Evolutionary conservation across 2,329 filamentous ascomycete species (phyloP).

Genomic region (Claviceps spartinae): DNA sequence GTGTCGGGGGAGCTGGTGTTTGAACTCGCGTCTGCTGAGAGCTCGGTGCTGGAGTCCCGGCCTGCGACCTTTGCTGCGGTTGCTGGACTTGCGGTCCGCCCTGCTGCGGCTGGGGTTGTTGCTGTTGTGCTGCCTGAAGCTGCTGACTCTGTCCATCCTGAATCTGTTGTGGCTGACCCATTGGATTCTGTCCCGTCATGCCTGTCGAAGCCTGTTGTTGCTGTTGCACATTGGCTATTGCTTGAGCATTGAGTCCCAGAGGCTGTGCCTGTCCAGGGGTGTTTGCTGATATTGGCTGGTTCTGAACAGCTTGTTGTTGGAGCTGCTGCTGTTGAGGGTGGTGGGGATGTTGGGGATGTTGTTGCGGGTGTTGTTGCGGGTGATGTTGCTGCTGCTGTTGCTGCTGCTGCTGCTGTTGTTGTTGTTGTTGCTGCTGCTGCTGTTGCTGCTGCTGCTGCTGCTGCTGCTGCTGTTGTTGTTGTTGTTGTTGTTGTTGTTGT

Average conservation of each 20-base stretch:
- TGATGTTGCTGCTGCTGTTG: constrained; percentile 33
- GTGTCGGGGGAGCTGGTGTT: constrained; percentile 21
- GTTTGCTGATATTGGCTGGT: constrained; percentile 27
- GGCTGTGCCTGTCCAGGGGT: constrained; percentile 27
- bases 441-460: constrained; percentile 28
- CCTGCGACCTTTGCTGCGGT: constrained; percentile 11
- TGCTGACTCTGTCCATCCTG: constrained; percentile 11
- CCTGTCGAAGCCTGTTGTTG: constrained; percentile 10
- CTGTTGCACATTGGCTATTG: constrained; percentile 26
- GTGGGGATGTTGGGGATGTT: constrained; percentile 25
- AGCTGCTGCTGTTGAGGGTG: constrained; percentile 24
- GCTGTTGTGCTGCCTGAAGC: constrained; percentile 19
- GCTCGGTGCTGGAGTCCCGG: constrained; percentile 6
- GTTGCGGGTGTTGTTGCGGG: constrained; percentile 18
- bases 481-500: constrained; percentile 28
- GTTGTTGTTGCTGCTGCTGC: constrained; percentile 23
- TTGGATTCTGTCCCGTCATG: constrained; percentile 7
- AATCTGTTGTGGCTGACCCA: constrained; percentile 9
- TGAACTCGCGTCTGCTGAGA: constrained; percentile 28
- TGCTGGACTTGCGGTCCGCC: constrained; percentile 34
- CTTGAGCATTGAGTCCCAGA: constrained; percentile 34
- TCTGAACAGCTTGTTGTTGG: constrained; percentile 20
- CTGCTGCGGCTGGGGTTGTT: constrained; percentile 28
- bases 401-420: constrained; percentile 23
- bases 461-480: constrained; percentile 31